Evolutionary conservation across 148 eudicot species (phyloP), one percentile per base, ranked within the genome.

Genomic region (Linanthus parryae): DNA sequence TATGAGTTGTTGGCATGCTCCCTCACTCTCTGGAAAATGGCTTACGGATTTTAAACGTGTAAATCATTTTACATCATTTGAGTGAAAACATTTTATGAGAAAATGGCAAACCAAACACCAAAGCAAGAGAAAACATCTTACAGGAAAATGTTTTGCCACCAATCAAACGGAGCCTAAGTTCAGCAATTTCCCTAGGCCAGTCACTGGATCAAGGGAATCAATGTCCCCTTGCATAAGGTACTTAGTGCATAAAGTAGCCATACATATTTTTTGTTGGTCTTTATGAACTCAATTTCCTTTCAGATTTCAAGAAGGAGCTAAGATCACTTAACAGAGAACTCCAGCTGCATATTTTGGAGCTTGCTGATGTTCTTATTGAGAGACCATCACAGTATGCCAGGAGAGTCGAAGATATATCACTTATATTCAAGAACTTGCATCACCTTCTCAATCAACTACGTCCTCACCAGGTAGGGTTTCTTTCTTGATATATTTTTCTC

Each of bases 341-440:
- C 65, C 98, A 91, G 58, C 76, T 86, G 47, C 89, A 91, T 64
- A 45, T 91, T 58, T 71, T 91, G 74, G 98, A 91, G 80, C 88
- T 91, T 39, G 95, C 94, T 70, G 98, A 91, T 58, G 75, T 91
- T 75, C 89, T 91, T 36, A 61, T 83, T 18, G 95, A 91, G 71
- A 72, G 97, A 30, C 97, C 97, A 45, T 85, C 95, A 12, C 95
- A 91, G 39, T 91, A 86, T 73, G 95, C 89, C 24, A 76, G 95
- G 72, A 74, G 95, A 71, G 97, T 91, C 33, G 97, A 86, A 77
- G 95, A 86, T 16, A 83, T 91, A 21, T 91, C 97, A 15, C 75
- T 91, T 26, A 79, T 86, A 56, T 86, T 86, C 54, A 86, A 86
- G 75, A 91, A 91, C 62, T 50, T 91, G 54, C 94, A 91, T 66